These are phyloP conservation scores for Salvia hispanica DNA, from an alignment of 257 asterid species.

Conservation along the genomic window DNA sequence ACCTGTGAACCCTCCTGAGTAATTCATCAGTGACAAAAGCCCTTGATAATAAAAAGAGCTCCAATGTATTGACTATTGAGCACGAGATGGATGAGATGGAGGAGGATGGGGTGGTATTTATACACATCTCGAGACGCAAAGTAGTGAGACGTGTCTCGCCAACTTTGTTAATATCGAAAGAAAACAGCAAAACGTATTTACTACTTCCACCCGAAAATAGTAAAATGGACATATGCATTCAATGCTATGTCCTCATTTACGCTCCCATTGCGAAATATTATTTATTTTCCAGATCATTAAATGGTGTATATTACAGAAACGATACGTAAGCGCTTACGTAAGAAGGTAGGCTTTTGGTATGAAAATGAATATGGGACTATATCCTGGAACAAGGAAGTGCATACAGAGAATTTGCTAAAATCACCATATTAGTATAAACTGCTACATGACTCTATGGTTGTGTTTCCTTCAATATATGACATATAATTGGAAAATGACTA, in stretches of 20 bases:
- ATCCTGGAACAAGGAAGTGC: background rate
- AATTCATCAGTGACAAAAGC: background rate
- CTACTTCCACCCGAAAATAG: no score
- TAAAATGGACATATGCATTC: background rate
- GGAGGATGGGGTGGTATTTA: conserved; percentile 19
- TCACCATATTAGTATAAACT: background rate
- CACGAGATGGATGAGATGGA: background rate
- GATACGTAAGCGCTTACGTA: background rate
- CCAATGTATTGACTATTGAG: background rate
- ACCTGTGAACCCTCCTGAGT: conserved; percentile 25
- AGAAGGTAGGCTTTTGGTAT: background rate
- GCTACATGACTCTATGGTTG: background rate
- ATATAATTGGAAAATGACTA: background rate
- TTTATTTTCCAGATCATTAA: background rate
- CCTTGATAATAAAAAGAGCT: background rate
- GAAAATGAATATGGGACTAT: background rate
- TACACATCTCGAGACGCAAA: background rate
- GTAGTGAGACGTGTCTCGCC: background rate
- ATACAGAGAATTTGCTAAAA: background rate
- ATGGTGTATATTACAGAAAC: background rate
- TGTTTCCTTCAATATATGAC: background rate
- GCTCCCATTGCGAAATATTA: background rate
- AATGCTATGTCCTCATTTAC: background rate
- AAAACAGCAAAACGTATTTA: background rate
- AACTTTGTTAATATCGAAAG: background rate